These are phyloP conservation scores for Epichloe baconii DNA, from an alignment of 2,329 filamentous ascomycete genomes.

Conservation along the genomic window DNA sequence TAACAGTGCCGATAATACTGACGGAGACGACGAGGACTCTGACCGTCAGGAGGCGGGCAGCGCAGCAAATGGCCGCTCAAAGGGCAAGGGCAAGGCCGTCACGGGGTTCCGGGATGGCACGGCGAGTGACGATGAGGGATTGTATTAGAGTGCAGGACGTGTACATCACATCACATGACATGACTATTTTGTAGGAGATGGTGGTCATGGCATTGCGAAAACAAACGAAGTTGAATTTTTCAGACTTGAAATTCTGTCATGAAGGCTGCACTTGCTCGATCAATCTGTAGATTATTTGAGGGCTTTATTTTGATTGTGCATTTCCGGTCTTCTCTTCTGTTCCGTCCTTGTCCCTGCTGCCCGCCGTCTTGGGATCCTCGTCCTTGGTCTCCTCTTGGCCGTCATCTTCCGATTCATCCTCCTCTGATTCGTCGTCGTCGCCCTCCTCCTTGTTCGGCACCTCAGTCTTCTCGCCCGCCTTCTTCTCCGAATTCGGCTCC, in stretches of 20 bases:
- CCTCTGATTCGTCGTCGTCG: constrained; percentile 7
- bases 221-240: not conserved
- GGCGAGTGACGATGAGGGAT: constrained; percentile 42
- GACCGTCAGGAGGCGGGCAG: constrained; percentile 16
- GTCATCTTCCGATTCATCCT: constrained; percentile 13
- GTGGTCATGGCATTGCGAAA: not conserved
- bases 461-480: constrained; percentile 12
- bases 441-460: constrained; percentile 9
- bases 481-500: constrained; percentile 20
- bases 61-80: constrained; percentile 22
- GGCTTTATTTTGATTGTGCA: constrained; percentile 2
- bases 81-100: constrained; percentile 44
- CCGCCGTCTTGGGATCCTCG: not conserved
- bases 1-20: constrained; percentile 12
- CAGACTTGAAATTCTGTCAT: not conserved
- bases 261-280: not conserved
- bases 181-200: not conserved
- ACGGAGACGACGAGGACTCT: constrained; percentile 20
- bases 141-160: constrained; percentile 30
- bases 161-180: constrained; percentile 6
- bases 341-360: constrained; percentile 11
- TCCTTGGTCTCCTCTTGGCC: constrained; percentile 8
- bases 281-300: not conserved
- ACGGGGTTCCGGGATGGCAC: constrained; percentile 38
- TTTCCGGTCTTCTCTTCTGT: constrained; percentile 6